Percentiles rank a stretch among this genome's conserved stretches.
These are phyloP conservation scores for Corynascus novoguineensis DNA, from an alignment of 495 filamentous ascomycete genomes.

Conservation along the genomic window DNA sequence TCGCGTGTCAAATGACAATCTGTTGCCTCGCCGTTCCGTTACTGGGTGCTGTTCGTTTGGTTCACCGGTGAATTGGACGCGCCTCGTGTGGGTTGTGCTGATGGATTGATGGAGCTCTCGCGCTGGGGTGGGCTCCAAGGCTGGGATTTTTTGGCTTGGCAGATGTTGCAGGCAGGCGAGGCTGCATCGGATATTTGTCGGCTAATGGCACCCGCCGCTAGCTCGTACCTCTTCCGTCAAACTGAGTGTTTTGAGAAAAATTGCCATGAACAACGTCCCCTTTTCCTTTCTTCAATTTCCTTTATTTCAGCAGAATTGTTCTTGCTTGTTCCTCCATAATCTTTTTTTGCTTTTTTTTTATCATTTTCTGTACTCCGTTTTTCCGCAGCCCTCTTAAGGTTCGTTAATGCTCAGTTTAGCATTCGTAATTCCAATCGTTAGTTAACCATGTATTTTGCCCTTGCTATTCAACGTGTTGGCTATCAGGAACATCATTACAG, in stretches of 20 bases:
- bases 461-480: no score
- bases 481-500: background rate
- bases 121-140: background rate
- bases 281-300: no score
- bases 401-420: no score
- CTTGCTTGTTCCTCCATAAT: no score
- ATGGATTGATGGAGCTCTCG: background rate
- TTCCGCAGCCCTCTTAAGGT: no score
- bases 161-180: background rate
- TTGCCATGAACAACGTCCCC: no score
- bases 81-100: background rate
- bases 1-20: background rate
- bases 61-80: background rate
- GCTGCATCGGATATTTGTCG: background rate
- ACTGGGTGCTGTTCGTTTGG: background rate
- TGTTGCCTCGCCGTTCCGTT: background rate
- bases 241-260: no score
- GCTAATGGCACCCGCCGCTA: background rate
- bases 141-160: conserved; percentile 18
- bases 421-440: no score
- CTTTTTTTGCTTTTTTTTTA: no score
- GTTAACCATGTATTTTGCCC: no score
- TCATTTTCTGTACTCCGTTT: no score
- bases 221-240: background rate
- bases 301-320: no score